Percentiles rank a stretch among this genome's conserved stretches.
These are phyloP conservation scores for Scenedesmus sp. DNA, from an alignment of 163 green algal species.

Conservation along the genomic window DNA sequence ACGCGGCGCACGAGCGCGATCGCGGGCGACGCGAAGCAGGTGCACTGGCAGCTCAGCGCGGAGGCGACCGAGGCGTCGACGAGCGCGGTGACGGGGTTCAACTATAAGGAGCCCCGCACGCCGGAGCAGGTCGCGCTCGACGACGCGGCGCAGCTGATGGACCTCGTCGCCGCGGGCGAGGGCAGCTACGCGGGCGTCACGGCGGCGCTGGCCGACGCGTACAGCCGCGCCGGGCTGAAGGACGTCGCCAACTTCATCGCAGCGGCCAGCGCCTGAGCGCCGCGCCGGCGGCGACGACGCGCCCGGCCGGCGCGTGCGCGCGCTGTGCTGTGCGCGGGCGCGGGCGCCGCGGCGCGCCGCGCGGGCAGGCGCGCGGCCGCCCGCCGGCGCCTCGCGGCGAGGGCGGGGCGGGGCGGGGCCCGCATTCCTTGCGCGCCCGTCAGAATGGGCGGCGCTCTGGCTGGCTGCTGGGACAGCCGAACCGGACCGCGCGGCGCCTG, in stretches of 20 bases:
- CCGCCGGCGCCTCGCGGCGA: too few species aligned
- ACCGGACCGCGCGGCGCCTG: too few species aligned
- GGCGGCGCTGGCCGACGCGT: conserved; percentile 63
- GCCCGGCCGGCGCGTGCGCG: too few species aligned
- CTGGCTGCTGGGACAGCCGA: too few species aligned
- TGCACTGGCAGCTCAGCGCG: conserved; percentile 59
- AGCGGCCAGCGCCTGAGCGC: conserved; percentile 31
- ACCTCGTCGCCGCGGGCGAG: conserved; percentile 68
- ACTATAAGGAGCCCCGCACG: conserved; percentile 55
- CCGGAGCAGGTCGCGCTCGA: conserved; percentile 63
- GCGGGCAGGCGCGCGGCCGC: too few species aligned
- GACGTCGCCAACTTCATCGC: conserved; percentile 74
- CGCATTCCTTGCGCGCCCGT: too few species aligned
- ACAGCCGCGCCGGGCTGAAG: conserved; percentile 63
- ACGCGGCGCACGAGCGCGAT: conserved; percentile 50
- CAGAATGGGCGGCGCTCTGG: too few species aligned
- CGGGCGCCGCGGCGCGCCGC: too few species aligned
- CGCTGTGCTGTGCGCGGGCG: too few species aligned
- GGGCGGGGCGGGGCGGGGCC: too few species aligned
- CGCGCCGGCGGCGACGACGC: too few species aligned
- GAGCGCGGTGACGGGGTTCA: conserved; percentile 42
- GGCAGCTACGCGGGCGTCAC: conserved; percentile 65
- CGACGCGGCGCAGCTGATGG: conserved; percentile 61
- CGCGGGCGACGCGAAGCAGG: conserved; percentile 41
- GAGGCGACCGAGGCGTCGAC: conserved; percentile 56